Conservation (phyloP, 192 early-diverging fungal genomes). For the Podila verticillata region DNA sequence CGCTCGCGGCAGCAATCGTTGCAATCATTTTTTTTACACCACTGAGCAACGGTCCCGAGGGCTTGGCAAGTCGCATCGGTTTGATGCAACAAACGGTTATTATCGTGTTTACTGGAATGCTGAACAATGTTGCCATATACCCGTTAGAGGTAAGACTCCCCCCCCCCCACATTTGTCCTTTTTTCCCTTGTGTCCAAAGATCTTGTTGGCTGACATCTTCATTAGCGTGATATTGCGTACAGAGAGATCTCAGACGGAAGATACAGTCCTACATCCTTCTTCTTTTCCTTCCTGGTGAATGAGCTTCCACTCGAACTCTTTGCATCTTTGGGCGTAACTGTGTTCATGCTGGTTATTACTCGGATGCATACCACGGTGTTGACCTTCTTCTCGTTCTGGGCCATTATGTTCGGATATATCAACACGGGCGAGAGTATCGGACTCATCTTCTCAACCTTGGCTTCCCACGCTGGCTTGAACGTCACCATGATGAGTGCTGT, state of each 20-base stretch:
- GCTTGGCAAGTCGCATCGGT: slow-evolving; percentile 38
- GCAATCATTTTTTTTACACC: slow-evolving; percentile 41
- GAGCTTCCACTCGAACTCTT: slow-evolving; percentile 38
- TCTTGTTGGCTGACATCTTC: no score
- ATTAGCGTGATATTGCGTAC: slow-evolving; percentile 45
- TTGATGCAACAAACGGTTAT: slow-evolving; percentile 38
- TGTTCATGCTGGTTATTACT: slow-evolving; percentile 41
- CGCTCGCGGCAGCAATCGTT: slow-evolving; percentile 23
- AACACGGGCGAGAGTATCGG: slow-evolving; percentile 50
- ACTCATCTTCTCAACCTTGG: slow-evolving; percentile 38
- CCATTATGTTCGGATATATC: slow-evolving; percentile 51
- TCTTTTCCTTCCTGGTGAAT: slow-evolving; percentile 43
- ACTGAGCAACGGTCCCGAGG: slow-evolving; percentile 16
- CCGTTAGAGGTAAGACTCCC: slow-evolving; percentile 47
- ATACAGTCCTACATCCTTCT: slow-evolving; percentile 46
- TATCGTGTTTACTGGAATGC: slow-evolving; percentile 45
- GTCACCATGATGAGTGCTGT: slow-evolving; percentile 47
- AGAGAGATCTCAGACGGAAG: slow-evolving; percentile 48
- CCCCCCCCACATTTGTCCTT: no score
- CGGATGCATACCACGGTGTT: slow-evolving; percentile 30
- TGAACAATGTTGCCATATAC: slow-evolving; percentile 50
- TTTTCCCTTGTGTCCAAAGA: no score
- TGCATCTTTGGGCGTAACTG: slow-evolving; percentile 32
- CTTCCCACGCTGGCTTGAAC: slow-evolving; percentile 41
- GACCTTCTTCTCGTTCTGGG: slow-evolving; percentile 50